Percentiles rank a stretch among this genome's conserved stretches.
phyloP scores from a whole-genome alignment of 176 grass and related monocot species.

The Oryza meyeriana region DNA sequence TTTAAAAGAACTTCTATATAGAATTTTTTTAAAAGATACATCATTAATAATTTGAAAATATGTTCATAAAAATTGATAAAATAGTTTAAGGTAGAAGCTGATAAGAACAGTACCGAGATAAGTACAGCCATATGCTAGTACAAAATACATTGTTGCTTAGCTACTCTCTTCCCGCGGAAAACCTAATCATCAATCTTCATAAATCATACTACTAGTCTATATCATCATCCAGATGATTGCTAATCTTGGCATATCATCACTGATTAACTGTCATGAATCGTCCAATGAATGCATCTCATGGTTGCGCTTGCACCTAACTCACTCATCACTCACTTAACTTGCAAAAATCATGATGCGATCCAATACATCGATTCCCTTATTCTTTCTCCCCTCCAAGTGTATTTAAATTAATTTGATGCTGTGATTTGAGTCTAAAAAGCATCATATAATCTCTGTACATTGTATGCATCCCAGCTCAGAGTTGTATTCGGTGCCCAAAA shows the following conservation, averaged over 20 bases:
- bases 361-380: neutral
- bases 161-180: neutral
- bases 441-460: neutral
- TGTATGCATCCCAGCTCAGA: too few species aligned
- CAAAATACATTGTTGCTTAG: neutral
- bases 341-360: neutral
- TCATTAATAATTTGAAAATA: too few species aligned
- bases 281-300: neutral
- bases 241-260: neutral
- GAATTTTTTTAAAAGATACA: too few species aligned
- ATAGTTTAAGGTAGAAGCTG: too few species aligned
- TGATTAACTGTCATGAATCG: neutral
- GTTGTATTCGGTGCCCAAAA: too few species aligned
- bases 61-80: too few species aligned
- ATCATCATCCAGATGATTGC: neutral
- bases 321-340: neutral
- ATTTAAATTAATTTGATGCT: neutral
- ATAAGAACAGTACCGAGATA: too few species aligned
- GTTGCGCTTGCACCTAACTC: neutral
- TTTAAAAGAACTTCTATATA: too few species aligned
- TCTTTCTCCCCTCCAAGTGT: neutral
- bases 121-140: too few species aligned
- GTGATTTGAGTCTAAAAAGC: neutral
- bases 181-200: neutral
- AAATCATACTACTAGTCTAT: neutral